Evolutionary conservation across 1,284 basidiomycete species (phyloP).

Genomic region (Phellopilus nigrolimitatus): DNA sequence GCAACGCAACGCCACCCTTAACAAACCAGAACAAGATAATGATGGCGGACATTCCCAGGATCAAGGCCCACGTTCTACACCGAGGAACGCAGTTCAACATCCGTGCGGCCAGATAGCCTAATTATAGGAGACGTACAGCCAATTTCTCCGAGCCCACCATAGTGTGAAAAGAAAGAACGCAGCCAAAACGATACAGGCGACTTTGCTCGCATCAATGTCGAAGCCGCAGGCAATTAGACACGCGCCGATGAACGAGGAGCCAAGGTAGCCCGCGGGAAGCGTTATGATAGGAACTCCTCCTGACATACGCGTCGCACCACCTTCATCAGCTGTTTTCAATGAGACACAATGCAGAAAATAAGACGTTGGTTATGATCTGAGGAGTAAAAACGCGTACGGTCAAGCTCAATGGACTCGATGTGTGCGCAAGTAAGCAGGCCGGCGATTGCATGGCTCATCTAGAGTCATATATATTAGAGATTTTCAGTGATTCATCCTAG

Average conservation of each 20-base stretch:
- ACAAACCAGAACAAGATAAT: slow-evolving; percentile 86
- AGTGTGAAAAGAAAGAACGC: slow-evolving; percentile 89
- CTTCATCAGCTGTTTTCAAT: slow-evolving; percentile 70
- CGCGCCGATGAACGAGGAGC: slow-evolving; percentile 88
- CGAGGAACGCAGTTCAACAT: background rate
- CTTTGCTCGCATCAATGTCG: slow-evolving; percentile 89
- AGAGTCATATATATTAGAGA: slow-evolving; percentile 15
- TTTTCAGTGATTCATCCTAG: slow-evolving; percentile 9
- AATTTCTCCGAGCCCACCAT: slow-evolving; percentile 83
- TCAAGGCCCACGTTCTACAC: slow-evolving; percentile 64
- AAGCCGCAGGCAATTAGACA: slow-evolving; percentile 89
- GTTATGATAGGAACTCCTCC: slow-evolving; percentile 87
- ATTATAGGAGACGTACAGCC: slow-evolving; percentile 52
- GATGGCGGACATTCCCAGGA: slow-evolving; percentile 70
- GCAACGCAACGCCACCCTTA: slow-evolving; percentile 60
- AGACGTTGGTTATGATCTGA: slow-evolving; percentile 26
- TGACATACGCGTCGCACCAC: slow-evolving; percentile 89
- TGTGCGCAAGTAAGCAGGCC: slow-evolving; percentile 87
- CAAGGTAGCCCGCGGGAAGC: slow-evolving; percentile 88
- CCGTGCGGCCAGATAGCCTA: background rate
- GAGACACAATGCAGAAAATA: no score
- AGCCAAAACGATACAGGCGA: slow-evolving; percentile 80
- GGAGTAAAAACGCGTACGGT: slow-evolving; percentile 47
- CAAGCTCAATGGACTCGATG: slow-evolving; percentile 84
- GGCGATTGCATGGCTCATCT: slow-evolving; percentile 83